phyloP scores from a whole-genome alignment of 176 grass and related monocot genomes.

The Juncus effusus region DNA sequence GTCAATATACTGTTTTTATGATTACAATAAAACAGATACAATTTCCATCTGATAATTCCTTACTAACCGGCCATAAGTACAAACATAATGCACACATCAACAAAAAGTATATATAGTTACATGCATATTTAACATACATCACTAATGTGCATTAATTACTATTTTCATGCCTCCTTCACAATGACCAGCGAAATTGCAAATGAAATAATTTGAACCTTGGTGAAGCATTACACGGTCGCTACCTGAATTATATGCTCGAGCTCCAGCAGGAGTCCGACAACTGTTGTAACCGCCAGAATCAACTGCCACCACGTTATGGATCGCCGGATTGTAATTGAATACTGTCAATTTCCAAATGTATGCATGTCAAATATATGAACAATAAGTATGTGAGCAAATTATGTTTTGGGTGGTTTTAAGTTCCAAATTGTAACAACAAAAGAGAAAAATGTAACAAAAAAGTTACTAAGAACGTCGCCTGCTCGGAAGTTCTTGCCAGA shows the following conservation, averaged over 20 bases:
- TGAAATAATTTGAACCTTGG: constrained; percentile 38
- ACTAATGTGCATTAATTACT: constrained; percentile 27
- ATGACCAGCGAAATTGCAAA: constrained; percentile 28
- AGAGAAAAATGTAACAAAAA: background rate
- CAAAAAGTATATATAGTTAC: background rate
- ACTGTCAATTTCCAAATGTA: constrained; percentile 4
- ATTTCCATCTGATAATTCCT: no score
- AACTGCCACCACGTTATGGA: constrained; percentile 38
- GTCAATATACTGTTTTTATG: no score
- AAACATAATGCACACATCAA: no score
- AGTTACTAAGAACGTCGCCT: constrained; percentile 45
- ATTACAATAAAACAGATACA: no score
- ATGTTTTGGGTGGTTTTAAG: background rate
- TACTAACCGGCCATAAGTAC: no score
- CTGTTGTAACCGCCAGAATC: constrained; percentile 17
- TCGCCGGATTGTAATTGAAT: constrained; percentile 38
- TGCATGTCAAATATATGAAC: background rate
- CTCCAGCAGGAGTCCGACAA: constrained; percentile 20
- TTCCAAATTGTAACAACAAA: background rate
- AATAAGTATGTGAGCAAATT: background rate
- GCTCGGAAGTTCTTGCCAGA: constrained; percentile 62
- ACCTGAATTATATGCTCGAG: constrained; percentile 27
- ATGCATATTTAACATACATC: background rate
- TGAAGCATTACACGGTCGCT: constrained; percentile 25
- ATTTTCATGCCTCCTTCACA: constrained; percentile 36